Conservation (phyloP, 306 rosid genomes). For the Corylus americana region DNA sequence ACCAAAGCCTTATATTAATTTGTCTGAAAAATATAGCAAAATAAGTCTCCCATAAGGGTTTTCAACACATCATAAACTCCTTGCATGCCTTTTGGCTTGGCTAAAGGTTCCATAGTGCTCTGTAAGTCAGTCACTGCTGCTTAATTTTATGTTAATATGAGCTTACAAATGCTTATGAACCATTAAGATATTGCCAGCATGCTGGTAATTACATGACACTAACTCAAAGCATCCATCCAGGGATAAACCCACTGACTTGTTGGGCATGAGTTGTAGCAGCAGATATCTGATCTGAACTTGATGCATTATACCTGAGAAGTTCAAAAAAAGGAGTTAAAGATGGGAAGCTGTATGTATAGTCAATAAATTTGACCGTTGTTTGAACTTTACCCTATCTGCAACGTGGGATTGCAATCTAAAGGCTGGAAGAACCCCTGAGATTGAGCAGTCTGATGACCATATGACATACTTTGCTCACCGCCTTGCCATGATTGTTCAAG, state of each 20-base stretch:
- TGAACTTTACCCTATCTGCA: conserved; percentile 54
- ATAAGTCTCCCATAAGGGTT: conserved; percentile 14
- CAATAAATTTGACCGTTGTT: not conserved
- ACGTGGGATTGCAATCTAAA: conserved; percentile 52
- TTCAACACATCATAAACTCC: conserved; percentile 21
- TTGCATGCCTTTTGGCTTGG: conserved; percentile 37
- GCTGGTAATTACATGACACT: no score
- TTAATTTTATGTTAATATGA: conserved; percentile 29
- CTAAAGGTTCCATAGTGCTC: conserved; percentile 35
- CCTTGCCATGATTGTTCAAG: conserved; percentile 74
- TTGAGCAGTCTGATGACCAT: conserved; percentile 56
- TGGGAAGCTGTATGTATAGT: not conserved
- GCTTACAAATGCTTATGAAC: conserved; percentile 32
- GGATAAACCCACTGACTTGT: conserved; percentile 54
- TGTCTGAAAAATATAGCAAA: conserved; percentile 3
- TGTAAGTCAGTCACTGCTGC: conserved; percentile 41
- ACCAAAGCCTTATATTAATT: not conserved
- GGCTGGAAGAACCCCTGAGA: conserved; percentile 53
- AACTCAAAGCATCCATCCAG: conserved; percentile 64
- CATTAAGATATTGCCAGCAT: conserved; percentile 35
- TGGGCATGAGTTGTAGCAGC: conserved; percentile 41
- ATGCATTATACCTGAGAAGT: conserved; percentile 29
- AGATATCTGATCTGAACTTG: conserved; percentile 44
- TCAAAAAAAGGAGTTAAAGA: not conserved
- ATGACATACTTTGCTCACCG: conserved; percentile 68